phyloP scores from a whole-genome alignment of 1,284 basidiomycete genomes.

The Sporisorium graminicola region DNA sequence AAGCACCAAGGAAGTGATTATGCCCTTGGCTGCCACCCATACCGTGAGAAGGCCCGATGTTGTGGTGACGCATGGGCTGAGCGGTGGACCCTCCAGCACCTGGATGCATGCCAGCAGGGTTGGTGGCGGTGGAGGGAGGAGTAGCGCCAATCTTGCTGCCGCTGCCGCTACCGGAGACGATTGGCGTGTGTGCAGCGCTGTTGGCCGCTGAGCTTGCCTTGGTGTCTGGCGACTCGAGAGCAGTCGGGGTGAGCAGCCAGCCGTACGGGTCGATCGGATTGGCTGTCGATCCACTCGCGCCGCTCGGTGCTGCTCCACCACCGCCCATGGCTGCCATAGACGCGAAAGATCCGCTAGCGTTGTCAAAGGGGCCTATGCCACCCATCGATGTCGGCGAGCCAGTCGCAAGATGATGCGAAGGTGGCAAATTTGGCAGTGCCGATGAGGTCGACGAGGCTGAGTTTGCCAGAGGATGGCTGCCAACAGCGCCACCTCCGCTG shows the following conservation, averaged over 20 bases:
- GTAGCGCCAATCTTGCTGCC: conserved; percentile 6
- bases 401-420: conserved; percentile 20
- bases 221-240: conserved; percentile 35
- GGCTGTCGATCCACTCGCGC: not conserved
- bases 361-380: conserved; percentile 21
- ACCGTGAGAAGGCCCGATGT: not conserved
- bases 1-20: conserved; percentile 23
- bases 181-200: conserved; percentile 35
- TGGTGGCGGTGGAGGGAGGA: conserved; percentile 1
- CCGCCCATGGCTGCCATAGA: conserved; percentile 4
- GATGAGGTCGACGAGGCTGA: not conserved
- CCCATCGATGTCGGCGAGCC: conserved; percentile 22
- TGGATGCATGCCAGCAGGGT: not conserved
- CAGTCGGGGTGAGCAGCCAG: conserved; percentile 48
- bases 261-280: conserved; percentile 54
- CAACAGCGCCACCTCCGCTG: not conserved
- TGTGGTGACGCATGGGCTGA: conserved; percentile 24
- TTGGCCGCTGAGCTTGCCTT: conserved; percentile 18
- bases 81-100: conserved; percentile 3
- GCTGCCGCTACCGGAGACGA: conserved; percentile 7
- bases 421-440: conserved; percentile 19
- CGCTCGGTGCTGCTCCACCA: conserved; percentile 3
- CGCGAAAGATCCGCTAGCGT: not conserved
- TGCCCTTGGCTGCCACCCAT: conserved; percentile 11
- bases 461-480: not conserved